These are phyloP conservation scores for Brachypodium distachyon DNA, from an alignment of 202 grass and related monocot genomes.

Conservation along the genomic window DNA sequence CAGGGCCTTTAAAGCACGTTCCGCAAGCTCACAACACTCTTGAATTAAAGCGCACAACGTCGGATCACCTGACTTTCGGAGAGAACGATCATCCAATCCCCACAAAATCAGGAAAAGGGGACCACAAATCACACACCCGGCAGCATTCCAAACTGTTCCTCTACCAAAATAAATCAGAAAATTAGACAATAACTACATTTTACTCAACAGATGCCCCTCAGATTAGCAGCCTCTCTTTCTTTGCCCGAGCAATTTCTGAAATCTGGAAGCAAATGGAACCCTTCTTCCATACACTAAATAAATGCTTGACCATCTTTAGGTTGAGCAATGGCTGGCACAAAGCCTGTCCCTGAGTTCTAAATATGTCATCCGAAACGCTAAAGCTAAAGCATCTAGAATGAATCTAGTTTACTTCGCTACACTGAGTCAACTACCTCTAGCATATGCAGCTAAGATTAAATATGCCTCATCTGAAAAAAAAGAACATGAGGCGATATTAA, in stretches of 20 bases:
- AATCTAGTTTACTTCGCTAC: constrained; percentile 38
- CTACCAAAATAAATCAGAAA: too few relatives aligned
- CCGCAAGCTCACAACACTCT: too few relatives aligned
- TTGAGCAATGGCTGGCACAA: constrained; percentile 21
- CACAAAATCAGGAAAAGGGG: neutral
- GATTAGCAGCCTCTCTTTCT: neutral
- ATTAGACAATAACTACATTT: neutral
- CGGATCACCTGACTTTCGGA: neutral
- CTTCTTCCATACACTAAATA: neutral
- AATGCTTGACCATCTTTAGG: constrained; percentile 23
- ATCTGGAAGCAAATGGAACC: neutral
- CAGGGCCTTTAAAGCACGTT: too few relatives aligned
- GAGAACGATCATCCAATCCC: neutral
- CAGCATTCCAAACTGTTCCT: too few relatives aligned
- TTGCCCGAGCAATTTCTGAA: neutral
- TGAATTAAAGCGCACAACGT: neutral
- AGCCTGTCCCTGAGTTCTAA: constrained; percentile 21
- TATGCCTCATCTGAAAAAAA: constrained; percentile 53
- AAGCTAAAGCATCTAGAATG: constrained; percentile 39
- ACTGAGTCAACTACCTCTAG: constrained; percentile 31
- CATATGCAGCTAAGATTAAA: constrained; percentile 48
- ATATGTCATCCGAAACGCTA: constrained; percentile 28
- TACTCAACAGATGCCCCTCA: neutral
- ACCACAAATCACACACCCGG: neutral
- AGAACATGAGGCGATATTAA: constrained; percentile 55